Evolutionary conservation across 345 rosid species (phyloP).

Genomic region (Linum lewisii): DNA sequence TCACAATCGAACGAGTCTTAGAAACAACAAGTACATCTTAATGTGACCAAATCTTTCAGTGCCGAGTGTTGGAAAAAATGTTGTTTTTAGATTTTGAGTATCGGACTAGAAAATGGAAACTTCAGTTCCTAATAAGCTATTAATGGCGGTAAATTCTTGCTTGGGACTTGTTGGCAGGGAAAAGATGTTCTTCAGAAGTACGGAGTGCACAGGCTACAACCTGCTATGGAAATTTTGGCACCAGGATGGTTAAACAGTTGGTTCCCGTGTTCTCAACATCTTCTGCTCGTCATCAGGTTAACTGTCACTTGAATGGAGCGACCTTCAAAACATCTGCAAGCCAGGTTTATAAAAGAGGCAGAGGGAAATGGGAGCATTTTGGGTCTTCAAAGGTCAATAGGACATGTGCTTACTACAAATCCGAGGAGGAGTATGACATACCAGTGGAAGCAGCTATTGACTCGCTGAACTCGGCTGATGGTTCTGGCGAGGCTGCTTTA

Average conservation of each 20-base stretch:
- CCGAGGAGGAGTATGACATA: conserved; percentile 75
- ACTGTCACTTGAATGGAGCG: conserved; percentile 18
- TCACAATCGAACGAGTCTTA: too few relatives aligned
- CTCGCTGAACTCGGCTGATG: conserved; percentile 39
- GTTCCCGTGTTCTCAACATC: conserved; percentile 17
- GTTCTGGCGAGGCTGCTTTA: conserved; percentile 44
- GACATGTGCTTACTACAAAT: conserved; percentile 55
- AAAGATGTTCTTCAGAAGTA: conserved; percentile 20
- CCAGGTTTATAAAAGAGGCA: conserved; percentile 9
- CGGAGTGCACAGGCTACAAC: conserved; percentile 22
- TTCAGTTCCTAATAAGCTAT: too few relatives aligned
- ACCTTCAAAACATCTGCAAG: conserved; percentile 14
- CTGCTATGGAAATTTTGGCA: conserved; percentile 17
- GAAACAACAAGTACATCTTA: too few relatives aligned
- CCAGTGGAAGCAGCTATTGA: conserved; percentile 39
- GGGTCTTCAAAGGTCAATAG: conserved; percentile 22
- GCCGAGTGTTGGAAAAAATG: too few relatives aligned
- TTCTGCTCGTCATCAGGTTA: conserved; percentile 11
- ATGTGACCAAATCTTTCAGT: too few relatives aligned
- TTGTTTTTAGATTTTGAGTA: too few relatives aligned
- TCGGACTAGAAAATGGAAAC: too few relatives aligned
- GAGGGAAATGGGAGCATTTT: conserved; percentile 21
- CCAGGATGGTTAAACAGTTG: conserved; percentile 21
- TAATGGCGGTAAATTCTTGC: conserved; percentile 6
- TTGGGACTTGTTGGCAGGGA: conserved; percentile 28